phyloP scores from a whole-genome alignment of 2,329 filamentous ascomycete genomes.

The Metarhizium guizhouense region DNA sequence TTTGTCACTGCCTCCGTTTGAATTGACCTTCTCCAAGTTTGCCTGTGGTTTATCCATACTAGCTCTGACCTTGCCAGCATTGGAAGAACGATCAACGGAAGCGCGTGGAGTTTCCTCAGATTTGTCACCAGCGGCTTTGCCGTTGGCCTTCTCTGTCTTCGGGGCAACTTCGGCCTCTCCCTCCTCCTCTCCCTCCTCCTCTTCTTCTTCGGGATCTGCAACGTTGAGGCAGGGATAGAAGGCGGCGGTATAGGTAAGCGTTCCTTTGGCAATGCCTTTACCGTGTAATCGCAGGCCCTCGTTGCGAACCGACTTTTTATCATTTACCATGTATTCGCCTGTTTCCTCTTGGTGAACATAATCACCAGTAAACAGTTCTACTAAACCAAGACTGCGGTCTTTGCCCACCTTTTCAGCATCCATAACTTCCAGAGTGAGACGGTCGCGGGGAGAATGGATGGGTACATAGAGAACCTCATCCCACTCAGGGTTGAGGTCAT shows the following conservation, averaged over 20 bases:
- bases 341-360: constrained; percentile 70
- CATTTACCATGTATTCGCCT: constrained; percentile 73
- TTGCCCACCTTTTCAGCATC: constrained; percentile 88
- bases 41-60: constrained; percentile 19
- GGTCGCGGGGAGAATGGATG: constrained; percentile 76
- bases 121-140: not conserved
- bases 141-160: not conserved
- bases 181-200: constrained; percentile 35
- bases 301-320: constrained; percentile 59
- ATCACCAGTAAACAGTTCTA: constrained; percentile 70
- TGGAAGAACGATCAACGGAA: constrained; percentile 13
- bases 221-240: constrained; percentile 89
- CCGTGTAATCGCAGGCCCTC: constrained; percentile 66
- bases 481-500: constrained; percentile 91
- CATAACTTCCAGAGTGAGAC: constrained; percentile 87
- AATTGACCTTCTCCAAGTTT: not conserved
- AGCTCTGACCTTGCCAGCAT: constrained; percentile 36
- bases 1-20: constrained; percentile 12
- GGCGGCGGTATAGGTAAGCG: constrained; percentile 69
- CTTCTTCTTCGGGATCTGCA: constrained; percentile 81
- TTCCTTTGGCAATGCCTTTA: constrained; percentile 68
- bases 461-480: constrained; percentile 94
- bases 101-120: constrained; percentile 4
- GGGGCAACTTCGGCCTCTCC: constrained; percentile 8
- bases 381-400: constrained; percentile 75